Conservation (phyloP, 257 asterid species). For the Solanum pimpinellifolium region DNA sequence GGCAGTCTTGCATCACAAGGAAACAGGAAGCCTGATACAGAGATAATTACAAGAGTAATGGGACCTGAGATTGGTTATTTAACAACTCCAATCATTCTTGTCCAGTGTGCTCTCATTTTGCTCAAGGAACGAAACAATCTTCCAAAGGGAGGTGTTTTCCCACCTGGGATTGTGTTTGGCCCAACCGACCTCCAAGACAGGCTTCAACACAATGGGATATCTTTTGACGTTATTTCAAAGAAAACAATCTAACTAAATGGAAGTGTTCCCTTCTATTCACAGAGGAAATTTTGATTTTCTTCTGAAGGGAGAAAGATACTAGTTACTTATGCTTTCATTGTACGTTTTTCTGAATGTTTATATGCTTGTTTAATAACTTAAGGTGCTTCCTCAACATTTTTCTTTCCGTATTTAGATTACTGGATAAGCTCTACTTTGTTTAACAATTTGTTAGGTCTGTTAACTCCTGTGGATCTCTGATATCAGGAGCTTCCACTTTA, state of each 20-base stretch:
- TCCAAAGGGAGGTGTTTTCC: constrained; percentile 77
- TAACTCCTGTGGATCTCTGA: neutral
- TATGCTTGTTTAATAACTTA: neutral
- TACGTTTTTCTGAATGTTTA: too few relatives aligned
- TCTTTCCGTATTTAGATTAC: neutral
- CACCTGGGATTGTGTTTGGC: constrained; percentile 91
- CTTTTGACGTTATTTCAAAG: constrained; percentile 69
- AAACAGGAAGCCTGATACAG: constrained; percentile 48
- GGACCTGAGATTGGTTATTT: constrained; percentile 95
- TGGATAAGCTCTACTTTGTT: neutral
- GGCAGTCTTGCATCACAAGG: constrained; percentile 24
- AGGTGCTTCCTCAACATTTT: neutral
- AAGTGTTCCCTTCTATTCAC: neutral
- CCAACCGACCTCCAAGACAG: constrained; percentile 56
- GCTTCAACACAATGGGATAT: constrained; percentile 66
- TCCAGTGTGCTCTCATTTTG: constrained; percentile 67
- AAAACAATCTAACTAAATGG: constrained; percentile 8
- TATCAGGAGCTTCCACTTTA: neutral
- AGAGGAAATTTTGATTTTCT: neutral
- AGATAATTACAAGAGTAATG: constrained; percentile 65
- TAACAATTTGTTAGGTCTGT: neutral
- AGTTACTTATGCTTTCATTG: neutral
- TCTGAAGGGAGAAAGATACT: neutral
- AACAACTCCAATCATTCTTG: constrained; percentile 64
- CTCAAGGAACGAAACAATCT: constrained; percentile 42